Conservation (phyloP, 2,329 filamentous ascomycete species). For the Colletotrichum filicis region DNA sequence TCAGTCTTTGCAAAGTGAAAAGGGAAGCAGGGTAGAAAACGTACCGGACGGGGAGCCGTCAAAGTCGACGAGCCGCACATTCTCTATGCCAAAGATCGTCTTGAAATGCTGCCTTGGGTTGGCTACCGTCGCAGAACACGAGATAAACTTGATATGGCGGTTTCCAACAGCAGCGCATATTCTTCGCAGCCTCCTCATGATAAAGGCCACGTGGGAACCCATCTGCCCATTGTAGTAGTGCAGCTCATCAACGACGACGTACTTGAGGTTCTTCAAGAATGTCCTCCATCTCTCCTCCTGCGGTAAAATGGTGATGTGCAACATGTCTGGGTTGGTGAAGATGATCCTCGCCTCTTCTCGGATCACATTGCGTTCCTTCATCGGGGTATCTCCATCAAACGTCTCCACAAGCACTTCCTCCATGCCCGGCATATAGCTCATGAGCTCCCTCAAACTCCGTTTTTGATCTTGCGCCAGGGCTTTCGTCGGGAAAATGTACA, state of each 20-base stretch:
- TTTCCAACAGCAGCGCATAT: conserved; percentile 94
- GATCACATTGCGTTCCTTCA: conserved; percentile 80
- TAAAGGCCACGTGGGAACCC: conserved; percentile 91
- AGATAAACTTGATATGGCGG: conserved; percentile 85
- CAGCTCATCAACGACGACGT: conserved; percentile 90
- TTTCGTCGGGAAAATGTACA: conserved; percentile 99
- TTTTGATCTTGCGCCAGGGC: conserved; percentile 95
- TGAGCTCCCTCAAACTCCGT: conserved; percentile 85
- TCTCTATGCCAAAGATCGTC: conserved; percentile 89
- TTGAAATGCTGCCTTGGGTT: conserved; percentile 94
- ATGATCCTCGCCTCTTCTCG: conserved; percentile 91
- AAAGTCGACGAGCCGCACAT: conserved; percentile 85
- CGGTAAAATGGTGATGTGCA: conserved; percentile 92
- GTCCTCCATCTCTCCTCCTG: conserved; percentile 90
- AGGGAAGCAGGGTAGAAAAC: background rate
- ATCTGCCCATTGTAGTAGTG: conserved; percentile 97
- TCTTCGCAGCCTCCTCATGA: conserved; percentile 89
- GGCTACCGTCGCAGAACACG: conserved; percentile 94
- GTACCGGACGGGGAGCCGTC: conserved; percentile 84
- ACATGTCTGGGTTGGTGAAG: conserved; percentile 98
- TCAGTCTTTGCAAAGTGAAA: background rate
- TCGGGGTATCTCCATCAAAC: conserved; percentile 94
- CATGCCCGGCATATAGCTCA: conserved; percentile 82
- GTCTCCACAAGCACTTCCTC: conserved; percentile 86
- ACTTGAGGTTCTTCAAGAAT: conserved; percentile 89